These are phyloP conservation scores for Suhomyces taliae DNA, from an alignment of 1,139 yeast genomes.

Conservation along the genomic window DNA sequence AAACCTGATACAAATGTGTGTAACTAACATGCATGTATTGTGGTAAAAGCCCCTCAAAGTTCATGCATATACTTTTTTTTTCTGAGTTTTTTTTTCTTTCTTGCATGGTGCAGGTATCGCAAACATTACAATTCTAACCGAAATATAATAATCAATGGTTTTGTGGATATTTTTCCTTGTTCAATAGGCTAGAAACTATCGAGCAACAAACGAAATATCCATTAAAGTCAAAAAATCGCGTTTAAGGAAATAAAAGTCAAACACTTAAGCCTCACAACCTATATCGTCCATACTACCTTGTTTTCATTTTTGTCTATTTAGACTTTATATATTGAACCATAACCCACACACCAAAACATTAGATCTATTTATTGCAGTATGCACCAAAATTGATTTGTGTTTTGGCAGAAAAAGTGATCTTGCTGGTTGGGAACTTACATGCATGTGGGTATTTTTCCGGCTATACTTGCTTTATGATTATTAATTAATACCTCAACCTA, in stretches of 20 bases:
- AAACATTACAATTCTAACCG: slow-evolving; percentile 11
- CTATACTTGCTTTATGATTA: background rate
- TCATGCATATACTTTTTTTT: background rate
- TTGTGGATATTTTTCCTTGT: slow-evolving; percentile 3
- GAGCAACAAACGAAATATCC: slow-evolving; percentile 1
- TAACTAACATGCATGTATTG: slow-evolving; percentile 1
- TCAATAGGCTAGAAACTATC: slow-evolving; percentile 6
- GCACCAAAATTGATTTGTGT: too few species aligned
- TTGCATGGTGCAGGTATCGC: slow-evolving; percentile 1
- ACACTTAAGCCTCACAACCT: too few species aligned
- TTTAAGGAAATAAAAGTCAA: too few species aligned
- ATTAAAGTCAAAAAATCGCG: background rate
- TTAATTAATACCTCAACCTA: background rate
- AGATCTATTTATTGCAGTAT: too few species aligned
- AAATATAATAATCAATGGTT: slow-evolving; percentile 3
- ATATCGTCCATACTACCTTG: too few species aligned
- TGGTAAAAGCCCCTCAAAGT: background rate
- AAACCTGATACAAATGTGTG: background rate
- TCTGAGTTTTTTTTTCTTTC: background rate
- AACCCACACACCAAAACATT: too few species aligned
- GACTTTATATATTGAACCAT: too few species aligned
- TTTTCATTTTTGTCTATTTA: too few species aligned
- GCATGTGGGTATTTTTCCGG: background rate
- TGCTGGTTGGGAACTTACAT: background rate
- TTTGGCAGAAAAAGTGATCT: background rate